Conservation (phyloP, 2,329 filamentous ascomycete genomes). For the Pseudogymnoascus sp. region DNA sequence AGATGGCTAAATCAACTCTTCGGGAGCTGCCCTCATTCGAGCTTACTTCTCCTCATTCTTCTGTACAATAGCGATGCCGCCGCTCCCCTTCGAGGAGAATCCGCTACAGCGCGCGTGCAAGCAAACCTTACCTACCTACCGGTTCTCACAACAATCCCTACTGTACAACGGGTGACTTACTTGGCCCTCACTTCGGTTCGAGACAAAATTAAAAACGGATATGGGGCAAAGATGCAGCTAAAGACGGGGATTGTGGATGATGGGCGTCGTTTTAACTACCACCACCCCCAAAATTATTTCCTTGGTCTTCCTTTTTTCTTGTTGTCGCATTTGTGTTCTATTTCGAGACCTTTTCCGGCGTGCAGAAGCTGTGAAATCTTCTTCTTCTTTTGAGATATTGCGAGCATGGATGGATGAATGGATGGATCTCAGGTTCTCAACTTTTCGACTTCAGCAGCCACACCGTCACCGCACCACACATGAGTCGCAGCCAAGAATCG, state of each 20-base stretch:
- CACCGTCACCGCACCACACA: background rate
- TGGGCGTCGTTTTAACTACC: background rate
- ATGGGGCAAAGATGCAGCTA: background rate
- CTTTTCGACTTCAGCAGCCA: background rate
- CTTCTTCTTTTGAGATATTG: conserved; percentile 3
- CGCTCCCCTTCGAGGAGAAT: conserved; percentile 2
- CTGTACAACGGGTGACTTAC: conserved; percentile 1
- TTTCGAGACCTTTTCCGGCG: background rate
- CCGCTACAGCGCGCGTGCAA: background rate
- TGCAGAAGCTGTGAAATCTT: background rate
- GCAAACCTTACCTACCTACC: background rate
- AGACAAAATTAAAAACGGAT: background rate
- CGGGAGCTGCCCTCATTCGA: background rate
- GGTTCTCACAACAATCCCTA: background rate
- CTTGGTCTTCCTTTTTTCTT: background rate
- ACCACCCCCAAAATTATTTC: background rate
- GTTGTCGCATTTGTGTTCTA: background rate
- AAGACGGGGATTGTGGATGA: background rate
- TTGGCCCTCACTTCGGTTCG: background rate
- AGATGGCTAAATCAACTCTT: background rate
- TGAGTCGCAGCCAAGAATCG: background rate
- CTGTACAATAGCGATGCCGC: background rate
- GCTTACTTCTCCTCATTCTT: conserved; percentile 1
- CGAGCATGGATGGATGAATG: background rate
- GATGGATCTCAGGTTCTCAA: background rate